These are phyloP conservation scores for Exophiala phaeomuriformis DNA, from an alignment of 2,329 filamentous ascomycete genomes.

Conservation along the genomic window DNA sequence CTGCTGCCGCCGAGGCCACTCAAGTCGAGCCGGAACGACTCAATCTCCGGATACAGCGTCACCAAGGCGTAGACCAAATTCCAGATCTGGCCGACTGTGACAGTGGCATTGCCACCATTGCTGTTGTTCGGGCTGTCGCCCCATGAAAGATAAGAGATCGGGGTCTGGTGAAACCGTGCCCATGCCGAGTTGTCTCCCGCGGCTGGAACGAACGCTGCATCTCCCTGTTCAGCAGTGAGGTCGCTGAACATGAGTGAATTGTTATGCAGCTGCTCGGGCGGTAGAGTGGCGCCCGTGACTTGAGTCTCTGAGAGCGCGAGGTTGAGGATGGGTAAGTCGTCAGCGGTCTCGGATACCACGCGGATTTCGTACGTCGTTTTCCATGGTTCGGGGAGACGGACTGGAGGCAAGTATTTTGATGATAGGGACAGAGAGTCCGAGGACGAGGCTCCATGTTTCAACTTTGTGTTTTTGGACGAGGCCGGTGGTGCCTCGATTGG, in stretches of 20 bases:
- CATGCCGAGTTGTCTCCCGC: conserved; percentile 36
- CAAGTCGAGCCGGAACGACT: conserved; percentile 31
- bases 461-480: neutral
- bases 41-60: conserved; percentile 29
- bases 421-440: neutral
- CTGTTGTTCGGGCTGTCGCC: conserved; percentile 18
- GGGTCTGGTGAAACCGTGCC: conserved; percentile 32
- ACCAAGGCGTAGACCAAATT: conserved; percentile 35
- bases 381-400: conserved; percentile 26
- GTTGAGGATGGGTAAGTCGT: conserved; percentile 16
- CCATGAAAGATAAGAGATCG: conserved; percentile 33
- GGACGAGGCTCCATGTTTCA: neutral
- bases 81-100: conserved; percentile 37
- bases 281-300: conserved; percentile 22
- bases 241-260: conserved; percentile 31
- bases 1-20: no score
- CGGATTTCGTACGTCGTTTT: conserved; percentile 25
- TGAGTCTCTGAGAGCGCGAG: conserved; percentile 23
- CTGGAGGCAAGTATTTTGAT: neutral
- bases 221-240: conserved; percentile 23
- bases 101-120: conserved; percentile 27
- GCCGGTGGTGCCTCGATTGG: neutral
- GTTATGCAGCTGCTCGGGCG: conserved; percentile 29
- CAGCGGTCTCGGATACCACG: conserved; percentile 11
- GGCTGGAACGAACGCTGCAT: conserved; percentile 19